Evolutionary conservation across 2,329 filamentous ascomycete genomes (phyloP).

Genomic region (Leptographium lundbergii): DNA sequence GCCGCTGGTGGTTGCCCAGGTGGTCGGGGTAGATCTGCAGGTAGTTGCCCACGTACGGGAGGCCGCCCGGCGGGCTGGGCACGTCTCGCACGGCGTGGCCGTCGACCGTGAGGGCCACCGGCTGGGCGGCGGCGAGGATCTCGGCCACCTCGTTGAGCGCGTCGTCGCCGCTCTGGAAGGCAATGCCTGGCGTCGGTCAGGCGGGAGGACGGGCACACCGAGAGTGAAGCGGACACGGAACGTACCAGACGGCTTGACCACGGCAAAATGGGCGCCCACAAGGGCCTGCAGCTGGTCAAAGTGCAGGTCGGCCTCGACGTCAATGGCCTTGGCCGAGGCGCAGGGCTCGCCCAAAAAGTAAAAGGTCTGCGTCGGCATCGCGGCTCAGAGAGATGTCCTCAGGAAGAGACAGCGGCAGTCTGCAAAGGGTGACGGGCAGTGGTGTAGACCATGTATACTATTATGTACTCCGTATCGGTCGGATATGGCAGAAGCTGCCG

Average conservation of each 20-base stretch:
- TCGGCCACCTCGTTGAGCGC: constrained; percentile 3
- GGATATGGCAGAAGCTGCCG: no score
- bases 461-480: no score
- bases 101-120: constrained; percentile 33
- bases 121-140: constrained; percentile 15
- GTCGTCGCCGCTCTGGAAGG: not conserved
- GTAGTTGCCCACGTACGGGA: constrained; percentile 39
- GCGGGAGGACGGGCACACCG: no score
- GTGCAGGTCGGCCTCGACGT: constrained; percentile 21
- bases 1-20: constrained; percentile 40
- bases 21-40: constrained; percentile 45
- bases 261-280: constrained; percentile 28
- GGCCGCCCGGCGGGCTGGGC: constrained; percentile 31
- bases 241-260: constrained; percentile 29
- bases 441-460: no score
- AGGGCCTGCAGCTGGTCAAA: constrained; percentile 25
- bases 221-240: no score
- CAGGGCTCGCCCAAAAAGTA: constrained; percentile 1
- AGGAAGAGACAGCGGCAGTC: no score
- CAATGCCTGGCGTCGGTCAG: not conserved
- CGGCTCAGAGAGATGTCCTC: no score
- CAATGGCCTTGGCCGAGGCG: constrained; percentile 23
- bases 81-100: constrained; percentile 34
- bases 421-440: no score
- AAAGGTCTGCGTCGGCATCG: no score